phyloP scores from a whole-genome alignment of 805 yeast species.

The Clavispora carvajalis region DNA sequence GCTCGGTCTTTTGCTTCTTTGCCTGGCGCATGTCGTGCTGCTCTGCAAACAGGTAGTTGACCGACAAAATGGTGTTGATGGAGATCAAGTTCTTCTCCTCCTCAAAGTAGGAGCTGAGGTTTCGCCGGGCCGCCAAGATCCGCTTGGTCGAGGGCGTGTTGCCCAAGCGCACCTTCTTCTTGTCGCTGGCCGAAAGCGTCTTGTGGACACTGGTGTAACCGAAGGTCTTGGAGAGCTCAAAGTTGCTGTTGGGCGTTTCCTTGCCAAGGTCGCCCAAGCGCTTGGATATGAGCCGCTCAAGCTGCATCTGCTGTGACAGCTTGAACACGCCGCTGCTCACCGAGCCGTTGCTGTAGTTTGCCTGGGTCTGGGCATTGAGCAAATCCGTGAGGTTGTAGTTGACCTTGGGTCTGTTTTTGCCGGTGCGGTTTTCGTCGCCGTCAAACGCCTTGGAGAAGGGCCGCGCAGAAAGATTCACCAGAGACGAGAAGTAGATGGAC shows the following conservation, averaged over 20 bases:
- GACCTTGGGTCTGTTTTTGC: slow-evolving; percentile 36
- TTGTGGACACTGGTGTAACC: slow-evolving; percentile 29
- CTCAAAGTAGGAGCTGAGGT: slow-evolving; percentile 40
- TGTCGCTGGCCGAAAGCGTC: slow-evolving; percentile 14
- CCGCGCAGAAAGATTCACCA: slow-evolving; percentile 38
- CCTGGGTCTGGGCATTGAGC: slow-evolving; percentile 39
- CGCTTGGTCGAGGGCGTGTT: slow-evolving; percentile 41
- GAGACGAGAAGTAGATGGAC: slow-evolving; percentile 37
- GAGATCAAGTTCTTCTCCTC: slow-evolving; percentile 41
- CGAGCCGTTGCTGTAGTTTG: slow-evolving; percentile 20
- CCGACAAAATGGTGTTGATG: slow-evolving; percentile 36
- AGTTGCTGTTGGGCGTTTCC: slow-evolving; percentile 25
- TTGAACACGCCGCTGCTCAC: slow-evolving; percentile 31
- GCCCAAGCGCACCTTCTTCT: slow-evolving; percentile 30
- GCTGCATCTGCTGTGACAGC: slow-evolving; percentile 38
- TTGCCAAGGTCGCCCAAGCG: slow-evolving; percentile 31
- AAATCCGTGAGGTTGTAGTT: slow-evolving; percentile 39
- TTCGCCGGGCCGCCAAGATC: slow-evolving; percentile 38
- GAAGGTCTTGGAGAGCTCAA: slow-evolving; percentile 40
- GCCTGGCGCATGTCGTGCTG: slow-evolving; percentile 19
- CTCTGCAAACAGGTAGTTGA: slow-evolving; percentile 38
- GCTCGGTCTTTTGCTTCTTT: slow-evolving; percentile 12
- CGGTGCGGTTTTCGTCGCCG: slow-evolving; percentile 16
- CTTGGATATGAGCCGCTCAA: slow-evolving; percentile 34
- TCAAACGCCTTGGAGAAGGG: slow-evolving; percentile 19